Base-by-base conservation (phyloP, 1,284 basidiomycete genomes). In the Termitomyces sp. region DNA sequence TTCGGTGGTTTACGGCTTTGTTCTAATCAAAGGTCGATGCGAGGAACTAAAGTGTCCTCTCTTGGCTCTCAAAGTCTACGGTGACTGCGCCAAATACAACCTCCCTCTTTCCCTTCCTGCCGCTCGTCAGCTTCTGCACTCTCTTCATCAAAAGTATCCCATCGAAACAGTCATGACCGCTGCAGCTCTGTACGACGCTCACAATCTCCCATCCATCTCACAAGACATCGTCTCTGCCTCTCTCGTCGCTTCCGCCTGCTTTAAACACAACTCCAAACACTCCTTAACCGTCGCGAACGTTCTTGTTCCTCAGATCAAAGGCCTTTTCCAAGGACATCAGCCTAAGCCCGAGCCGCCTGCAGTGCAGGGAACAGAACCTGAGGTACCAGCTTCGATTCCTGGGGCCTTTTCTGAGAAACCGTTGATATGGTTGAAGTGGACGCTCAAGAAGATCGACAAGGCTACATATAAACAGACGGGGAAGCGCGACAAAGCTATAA, bases 21-120 rank as follows among this genome's bases (percentile, higher is more conserved):
- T 10, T 31, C 49, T 56, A 12, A 52, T 57, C 17, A 54, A 54
- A 88, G 86, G 77, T 43, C 83, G 84, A 9, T 86, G 83, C 52
- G 72, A 76, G 54, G 75, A 83, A 59, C 74, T 86, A 2, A 64
- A 69, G 2, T 80, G 80, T 57, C 79, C 82, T 0, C 63, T 71
- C 31, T 73, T 85, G 38, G 83, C 84, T 5, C 70, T 88, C 15
- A 69, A 75, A 12, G 79, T 87, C 15, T 86, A 84, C 64, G 78
- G 80, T 26, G 69, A 85, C 64, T 82, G 78, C 57, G 70, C 82
- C 13, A 83, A 80, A 62, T 85, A 86, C 64, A 76, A 78, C 50
- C 61, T 87, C 12, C 68, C 73, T 36, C 73, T 88, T n/a, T 72
- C 76, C 0, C 69, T 80, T 13, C 62, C 71, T 1, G 81, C 77